phyloP scores from a whole-genome alignment of 2,329 filamentous ascomycete genomes.

The Paecilomyces fulvus region DNA sequence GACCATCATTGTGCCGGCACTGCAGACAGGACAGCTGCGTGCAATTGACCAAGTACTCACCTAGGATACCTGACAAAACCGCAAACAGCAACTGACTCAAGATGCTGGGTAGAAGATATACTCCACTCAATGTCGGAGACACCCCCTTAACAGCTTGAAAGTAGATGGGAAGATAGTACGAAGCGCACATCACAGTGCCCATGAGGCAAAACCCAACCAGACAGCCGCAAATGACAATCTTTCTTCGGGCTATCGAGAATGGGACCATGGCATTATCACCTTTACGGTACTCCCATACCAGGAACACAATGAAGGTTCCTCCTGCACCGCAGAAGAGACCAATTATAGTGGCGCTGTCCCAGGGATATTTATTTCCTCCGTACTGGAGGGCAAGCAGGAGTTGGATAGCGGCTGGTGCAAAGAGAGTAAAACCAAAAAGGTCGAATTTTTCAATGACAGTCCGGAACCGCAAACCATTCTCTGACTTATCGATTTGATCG shows the following conservation, averaged over 20 bases:
- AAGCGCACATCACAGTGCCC: slow-evolving; percentile 20
- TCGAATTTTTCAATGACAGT: slow-evolving; percentile 28
- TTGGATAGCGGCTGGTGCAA: slow-evolving; percentile 32
- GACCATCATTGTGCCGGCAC: slow-evolving; percentile 9
- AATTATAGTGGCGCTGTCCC: slow-evolving; percentile 35
- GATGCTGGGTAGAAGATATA: slow-evolving; percentile 34
- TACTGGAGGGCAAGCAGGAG: slow-evolving; percentile 42
- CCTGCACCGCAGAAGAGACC: slow-evolving; percentile 39
- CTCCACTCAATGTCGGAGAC: slow-evolving; percentile 24
- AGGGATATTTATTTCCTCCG: slow-evolving; percentile 30
- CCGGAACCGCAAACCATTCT: background rate
- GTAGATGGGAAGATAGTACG: slow-evolving; percentile 43
- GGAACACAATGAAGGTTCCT: slow-evolving; percentile 29
- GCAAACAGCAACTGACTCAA: slow-evolving; percentile 26
- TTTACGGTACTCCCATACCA: slow-evolving; percentile 29
- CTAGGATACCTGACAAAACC: slow-evolving; percentile 23
- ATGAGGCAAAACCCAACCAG: slow-evolving; percentile 27
- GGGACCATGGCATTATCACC: slow-evolving; percentile 37
- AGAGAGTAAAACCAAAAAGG: slow-evolving; percentile 28
- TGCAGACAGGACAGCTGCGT: background rate
- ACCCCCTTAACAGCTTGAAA: slow-evolving; percentile 36
- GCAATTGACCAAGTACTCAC: slow-evolving; percentile 9
- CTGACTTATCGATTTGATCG: slow-evolving; percentile 13
- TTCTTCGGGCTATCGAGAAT: slow-evolving; percentile 28
- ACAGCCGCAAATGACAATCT: slow-evolving; percentile 26